Percentiles rank a stretch among this genome's conserved stretches.
phyloP scores from a whole-genome alignment of 352 stramenopile genomes.

The Phytopythium mirpurense region DNA sequence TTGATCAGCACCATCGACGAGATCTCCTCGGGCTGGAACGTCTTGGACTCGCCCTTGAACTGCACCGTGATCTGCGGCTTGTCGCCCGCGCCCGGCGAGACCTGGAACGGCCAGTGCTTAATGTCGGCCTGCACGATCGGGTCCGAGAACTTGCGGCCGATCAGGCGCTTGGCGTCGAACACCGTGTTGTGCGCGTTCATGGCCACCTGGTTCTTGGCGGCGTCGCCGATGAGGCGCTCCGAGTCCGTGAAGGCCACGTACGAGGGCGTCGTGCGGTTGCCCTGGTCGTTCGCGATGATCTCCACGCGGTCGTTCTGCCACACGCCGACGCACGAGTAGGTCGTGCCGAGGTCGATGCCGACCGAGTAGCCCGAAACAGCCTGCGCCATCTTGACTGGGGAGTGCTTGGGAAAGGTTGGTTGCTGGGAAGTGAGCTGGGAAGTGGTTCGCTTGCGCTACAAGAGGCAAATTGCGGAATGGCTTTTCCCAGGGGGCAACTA shows the following conservation, averaged over 20 bases:
- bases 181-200: slow-evolving; percentile 94
- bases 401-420: slow-evolving; percentile 6
- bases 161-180: slow-evolving; percentile 96
- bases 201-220: slow-evolving; percentile 90
- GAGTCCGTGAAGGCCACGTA: slow-evolving; percentile 93
- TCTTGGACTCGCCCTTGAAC: slow-evolving; percentile 65
- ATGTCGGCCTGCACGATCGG: slow-evolving; percentile 77
- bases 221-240: slow-evolving; percentile 93
- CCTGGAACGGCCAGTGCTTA: slow-evolving; percentile 65
- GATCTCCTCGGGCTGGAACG: slow-evolving; percentile 77
- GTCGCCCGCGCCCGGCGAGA: slow-evolving; percentile 55
- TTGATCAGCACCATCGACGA: slow-evolving; percentile 73
- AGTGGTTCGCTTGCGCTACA: slow-evolving; percentile 15
- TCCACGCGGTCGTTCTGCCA: slow-evolving; percentile 94
- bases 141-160: slow-evolving; percentile 93
- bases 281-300: slow-evolving; percentile 95
- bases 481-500: too few relatives aligned
- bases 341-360: slow-evolving; percentile 91
- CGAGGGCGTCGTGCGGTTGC: slow-evolving; percentile 94
- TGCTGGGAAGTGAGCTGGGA: too few relatives aligned
- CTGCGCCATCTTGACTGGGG: slow-evolving; percentile 22
- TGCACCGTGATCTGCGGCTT: slow-evolving; percentile 71
- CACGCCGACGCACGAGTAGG: slow-evolving; percentile 92
- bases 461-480: slow-evolving; percentile 19
- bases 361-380: slow-evolving; percentile 22